phyloP scores from a whole-genome alignment of 176 grass and related monocot genomes.

The Canna indica region DNA sequence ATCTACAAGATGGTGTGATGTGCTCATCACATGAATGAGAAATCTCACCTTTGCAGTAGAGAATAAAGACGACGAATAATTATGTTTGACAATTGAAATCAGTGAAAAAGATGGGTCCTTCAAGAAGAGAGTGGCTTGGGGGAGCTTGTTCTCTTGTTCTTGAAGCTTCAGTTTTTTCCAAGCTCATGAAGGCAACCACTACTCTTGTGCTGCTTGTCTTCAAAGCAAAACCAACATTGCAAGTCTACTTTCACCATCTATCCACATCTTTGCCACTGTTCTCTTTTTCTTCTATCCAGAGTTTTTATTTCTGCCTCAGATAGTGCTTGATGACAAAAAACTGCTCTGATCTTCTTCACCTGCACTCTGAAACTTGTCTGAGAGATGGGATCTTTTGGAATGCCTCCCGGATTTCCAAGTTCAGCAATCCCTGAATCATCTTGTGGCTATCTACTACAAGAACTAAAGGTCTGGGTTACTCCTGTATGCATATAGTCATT shows the following conservation, averaged over 20 bases:
- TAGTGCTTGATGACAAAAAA: constrained; percentile 31
- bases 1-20: constrained; percentile 37
- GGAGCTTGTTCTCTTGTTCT: constrained; percentile 22
- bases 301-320: neutral
- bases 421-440: constrained; percentile 55
- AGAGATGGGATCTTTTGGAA: constrained; percentile 61
- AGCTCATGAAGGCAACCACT: constrained; percentile 60
- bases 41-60: constrained; percentile 25
- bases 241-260: constrained; percentile 56
- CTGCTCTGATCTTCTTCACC: constrained; percentile 12
- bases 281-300: constrained; percentile 16
- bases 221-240: constrained; percentile 81
- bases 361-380: constrained; percentile 9
- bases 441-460: constrained; percentile 80
- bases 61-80: neutral
- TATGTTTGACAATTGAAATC: neutral
- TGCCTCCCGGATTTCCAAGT: constrained; percentile 28
- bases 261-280: constrained; percentile 19
- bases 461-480: constrained; percentile 53
- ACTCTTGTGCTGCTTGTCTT: constrained; percentile 77
- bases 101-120: neutral
- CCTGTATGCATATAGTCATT: neutral
- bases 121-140: constrained; percentile 13
- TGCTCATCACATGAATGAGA: constrained; percentile 42
- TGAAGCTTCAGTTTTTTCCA: constrained; percentile 50